Percentiles rank a stretch among this genome's conserved stretches.
Conservation (phyloP, 306 rosid species). For the Malus sieversii region DNA sequence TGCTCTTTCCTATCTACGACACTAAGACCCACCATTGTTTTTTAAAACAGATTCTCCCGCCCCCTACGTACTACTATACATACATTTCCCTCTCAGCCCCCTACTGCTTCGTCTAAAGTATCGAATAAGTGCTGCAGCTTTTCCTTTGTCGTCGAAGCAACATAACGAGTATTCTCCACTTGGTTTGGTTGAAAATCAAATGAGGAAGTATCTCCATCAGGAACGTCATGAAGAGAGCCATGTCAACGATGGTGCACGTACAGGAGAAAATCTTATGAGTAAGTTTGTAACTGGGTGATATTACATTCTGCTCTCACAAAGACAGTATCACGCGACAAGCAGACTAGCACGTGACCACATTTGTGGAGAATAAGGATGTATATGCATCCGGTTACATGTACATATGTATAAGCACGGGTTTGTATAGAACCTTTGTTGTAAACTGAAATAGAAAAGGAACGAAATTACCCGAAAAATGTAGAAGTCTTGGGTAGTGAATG, state of each 20-base stretch:
- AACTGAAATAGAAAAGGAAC: too few species aligned
- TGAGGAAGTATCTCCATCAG: conserved; percentile 23
- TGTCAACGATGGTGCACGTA: background rate
- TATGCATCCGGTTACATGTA: background rate
- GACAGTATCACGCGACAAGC: too few species aligned
- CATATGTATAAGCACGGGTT: background rate
- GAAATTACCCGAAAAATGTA: too few species aligned
- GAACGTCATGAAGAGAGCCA: conserved; percentile 10
- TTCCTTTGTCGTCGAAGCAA: background rate
- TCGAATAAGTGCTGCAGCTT: conserved; percentile 5
- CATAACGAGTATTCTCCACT: conserved; percentile 26
- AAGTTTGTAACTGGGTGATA: too few species aligned
- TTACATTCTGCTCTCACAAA: too few species aligned
- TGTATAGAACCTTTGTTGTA: too few species aligned
- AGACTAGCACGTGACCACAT: background rate
- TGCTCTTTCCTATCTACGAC: conserved; percentile 15
- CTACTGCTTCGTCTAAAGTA: conserved; percentile 19
- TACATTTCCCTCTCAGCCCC: conserved; percentile 10
- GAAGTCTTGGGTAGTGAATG: too few species aligned
- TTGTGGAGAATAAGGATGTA: background rate
- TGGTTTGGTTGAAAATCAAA: conserved; percentile 23
- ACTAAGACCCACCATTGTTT: conserved; percentile 10
- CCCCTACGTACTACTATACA: conserved; percentile 12
- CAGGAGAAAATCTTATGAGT: too few species aligned
- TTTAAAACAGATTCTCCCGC: conserved; percentile 29